phyloP scores from a whole-genome alignment of 2,329 filamentous ascomycete species.

The Claviceps citrina region DNA sequence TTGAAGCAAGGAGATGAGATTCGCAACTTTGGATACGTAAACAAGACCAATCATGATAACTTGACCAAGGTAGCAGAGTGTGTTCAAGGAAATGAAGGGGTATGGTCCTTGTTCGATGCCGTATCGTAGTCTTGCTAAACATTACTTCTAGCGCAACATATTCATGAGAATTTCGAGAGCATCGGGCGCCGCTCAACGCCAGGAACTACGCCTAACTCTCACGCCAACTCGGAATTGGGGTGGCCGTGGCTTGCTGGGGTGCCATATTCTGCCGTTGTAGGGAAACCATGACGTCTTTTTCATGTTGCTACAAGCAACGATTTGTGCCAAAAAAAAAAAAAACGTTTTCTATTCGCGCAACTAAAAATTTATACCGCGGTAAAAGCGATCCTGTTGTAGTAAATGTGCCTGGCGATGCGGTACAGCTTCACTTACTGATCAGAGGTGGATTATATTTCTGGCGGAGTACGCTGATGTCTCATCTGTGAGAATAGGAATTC shows the following conservation, averaged over 20 bases:
- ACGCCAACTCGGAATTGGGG: slow-evolving; percentile 75
- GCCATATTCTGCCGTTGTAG: slow-evolving; percentile 69
- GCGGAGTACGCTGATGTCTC: neutral
- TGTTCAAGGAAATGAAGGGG: slow-evolving; percentile 78
- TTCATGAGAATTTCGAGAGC: slow-evolving; percentile 49
- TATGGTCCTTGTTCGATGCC: slow-evolving; percentile 31
- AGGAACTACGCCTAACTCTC: slow-evolving; percentile 55
- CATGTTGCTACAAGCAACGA: slow-evolving; percentile 1
- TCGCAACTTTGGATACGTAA: slow-evolving; percentile 70
- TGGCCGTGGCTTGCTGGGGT: slow-evolving; percentile 76
- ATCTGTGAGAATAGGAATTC: neutral
- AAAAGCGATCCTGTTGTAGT: neutral
- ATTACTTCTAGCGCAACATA: slow-evolving; percentile 44
- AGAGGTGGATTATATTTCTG: neutral
- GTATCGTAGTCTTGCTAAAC: slow-evolving; percentile 11
- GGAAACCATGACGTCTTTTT: neutral
- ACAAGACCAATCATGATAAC: slow-evolving; percentile 71
- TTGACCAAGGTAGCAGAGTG: slow-evolving; percentile 76
- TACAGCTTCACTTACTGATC: neutral
- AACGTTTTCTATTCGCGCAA: too few species aligned
- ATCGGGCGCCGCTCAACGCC: slow-evolving; percentile 24
- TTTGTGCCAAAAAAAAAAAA: neutral
- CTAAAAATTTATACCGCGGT: neutral
- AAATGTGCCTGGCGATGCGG: neutral
- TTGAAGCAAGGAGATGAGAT: slow-evolving; percentile 69